A percentile compares a stretch with the other conserved stretches of the same genome.
These are phyloP conservation scores for Scopulariopsis brevicaulis DNA, from an alignment of 2,329 filamentous ascomycete species.

Conservation along the genomic window DNA sequence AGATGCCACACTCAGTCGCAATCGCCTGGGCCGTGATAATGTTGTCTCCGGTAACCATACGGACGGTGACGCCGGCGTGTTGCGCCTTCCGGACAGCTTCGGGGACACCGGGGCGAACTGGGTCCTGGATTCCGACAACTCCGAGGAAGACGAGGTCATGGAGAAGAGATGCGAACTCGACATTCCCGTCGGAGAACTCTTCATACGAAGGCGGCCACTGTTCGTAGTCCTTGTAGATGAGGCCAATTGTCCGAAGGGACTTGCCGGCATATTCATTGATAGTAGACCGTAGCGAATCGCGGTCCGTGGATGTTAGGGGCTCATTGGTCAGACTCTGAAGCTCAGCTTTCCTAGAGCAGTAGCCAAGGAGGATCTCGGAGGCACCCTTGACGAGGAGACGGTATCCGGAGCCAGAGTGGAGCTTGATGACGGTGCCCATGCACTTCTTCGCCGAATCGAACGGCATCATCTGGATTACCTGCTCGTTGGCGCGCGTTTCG, in stretches of 20 bases:
- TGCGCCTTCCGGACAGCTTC: conserved; percentile 50
- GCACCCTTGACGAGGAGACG: conserved; percentile 43
- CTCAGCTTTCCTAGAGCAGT: conserved; percentile 25
- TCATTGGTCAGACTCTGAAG: conserved; percentile 32
- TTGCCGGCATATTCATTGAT: conserved; percentile 49
- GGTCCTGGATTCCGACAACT: conserved; percentile 56
- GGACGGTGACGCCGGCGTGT: conserved; percentile 49
- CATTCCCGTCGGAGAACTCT: conserved; percentile 12
- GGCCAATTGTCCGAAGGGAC: conserved; percentile 66
- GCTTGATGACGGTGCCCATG: conserved; percentile 41
- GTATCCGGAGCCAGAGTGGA: conserved; percentile 23
- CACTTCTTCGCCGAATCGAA: conserved; percentile 44
- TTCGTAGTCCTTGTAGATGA: conserved; percentile 65
- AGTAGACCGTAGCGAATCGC: conserved; percentile 37
- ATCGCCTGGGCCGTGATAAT: conserved; percentile 52
- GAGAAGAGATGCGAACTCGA: conserved; percentile 37
- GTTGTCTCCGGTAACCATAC: conserved; percentile 42
- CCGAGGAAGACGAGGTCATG: conserved; percentile 60
- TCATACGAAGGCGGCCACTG: conserved; percentile 49
- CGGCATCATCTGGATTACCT: conserved; percentile 35
- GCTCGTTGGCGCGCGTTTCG: conserved; percentile 30
- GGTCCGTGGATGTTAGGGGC: conserved; percentile 29
- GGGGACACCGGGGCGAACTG: conserved; percentile 45
- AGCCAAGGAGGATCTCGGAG: conserved; percentile 39
- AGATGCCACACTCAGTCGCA: conserved; percentile 52